Percentiles rank a stretch among this genome's conserved stretches.
phyloP scores from a whole-genome alignment of 257 asterid genomes.

The Solanum sejunctum region DNA sequence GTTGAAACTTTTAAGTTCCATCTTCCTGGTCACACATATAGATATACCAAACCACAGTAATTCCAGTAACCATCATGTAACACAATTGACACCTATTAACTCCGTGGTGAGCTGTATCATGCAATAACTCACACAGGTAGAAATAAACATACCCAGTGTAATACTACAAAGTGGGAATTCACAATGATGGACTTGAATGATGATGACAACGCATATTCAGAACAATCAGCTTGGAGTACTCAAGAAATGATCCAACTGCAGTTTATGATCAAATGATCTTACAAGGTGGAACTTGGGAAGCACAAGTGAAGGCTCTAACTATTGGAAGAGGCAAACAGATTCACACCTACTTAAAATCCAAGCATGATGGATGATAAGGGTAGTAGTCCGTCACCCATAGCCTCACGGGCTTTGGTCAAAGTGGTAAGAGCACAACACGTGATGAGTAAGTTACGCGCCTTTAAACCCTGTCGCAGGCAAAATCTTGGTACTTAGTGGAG shows the following conservation, averaged over 20 bases:
- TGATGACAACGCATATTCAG: neutral
- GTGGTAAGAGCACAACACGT: neutral
- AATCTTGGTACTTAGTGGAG: neutral
- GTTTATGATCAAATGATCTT: neutral
- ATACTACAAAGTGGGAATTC: neutral
- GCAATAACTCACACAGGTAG: neutral
- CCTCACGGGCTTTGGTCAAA: neutral
- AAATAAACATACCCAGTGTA: neutral
- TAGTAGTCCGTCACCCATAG: neutral
- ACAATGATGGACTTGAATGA: neutral
- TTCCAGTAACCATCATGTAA: neutral
- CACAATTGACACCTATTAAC: neutral
- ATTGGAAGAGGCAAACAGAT: neutral
- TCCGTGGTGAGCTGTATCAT: neutral
- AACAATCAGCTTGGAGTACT: neutral
- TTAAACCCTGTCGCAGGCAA: neutral
- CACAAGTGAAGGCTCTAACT: neutral
- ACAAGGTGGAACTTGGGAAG: neutral
- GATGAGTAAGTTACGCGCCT: neutral
- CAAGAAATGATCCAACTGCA: neutral
- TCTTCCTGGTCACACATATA: neutral
- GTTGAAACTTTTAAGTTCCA: neutral
- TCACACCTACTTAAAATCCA: neutral
- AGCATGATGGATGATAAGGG: neutral
- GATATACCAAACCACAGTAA: neutral